Base-by-base conservation (phyloP, 2,329 filamentous ascomycete species). In the Epichloe typhina region DNA sequence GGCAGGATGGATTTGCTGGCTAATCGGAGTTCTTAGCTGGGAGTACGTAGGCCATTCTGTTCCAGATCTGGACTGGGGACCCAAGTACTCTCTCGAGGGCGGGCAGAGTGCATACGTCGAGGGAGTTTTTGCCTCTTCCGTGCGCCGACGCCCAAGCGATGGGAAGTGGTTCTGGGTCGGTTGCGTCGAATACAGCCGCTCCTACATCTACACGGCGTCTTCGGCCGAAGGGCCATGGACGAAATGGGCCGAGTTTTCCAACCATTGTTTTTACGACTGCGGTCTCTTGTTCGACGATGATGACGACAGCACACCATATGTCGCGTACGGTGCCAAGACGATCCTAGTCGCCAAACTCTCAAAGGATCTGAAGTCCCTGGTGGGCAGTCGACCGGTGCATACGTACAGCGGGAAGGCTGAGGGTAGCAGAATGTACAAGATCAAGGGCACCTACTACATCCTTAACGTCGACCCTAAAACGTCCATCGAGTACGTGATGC, bases 391-490 rank as follows among this genome's bases (percentile, higher is more conserved):
- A 19, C 17, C 17, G 5, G 44, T 37, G 44, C 6, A 46, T 12
- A 46, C 44, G 7, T 23, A 46, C 15, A 11, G 37, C 5, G 44
- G 44, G 4, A 21, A 9, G 12, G 33, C 44, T 0, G 44, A 46
- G 44, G 44, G 44, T 19, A 46, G 44, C 19, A 15, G 35, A 19
- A 46, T 46, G 44, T 46, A 46, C 35, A 46, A 37, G 35, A 46
- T 46, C 44, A 38, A 46, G 26, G 44, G 33, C 19, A 46, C 35
- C n/a, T 46, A 46, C 44, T 46, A 38, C 44, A 46, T 46, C 15
- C 44, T 46, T 1, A 46, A 46, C 13, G 8, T 26, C 35, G 44
- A 46, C 17, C 44, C 44, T 1, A 7, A 2, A 6, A 46, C 8
- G 7, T 23, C 11, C 4, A 2, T 37, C 7, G 12, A 46, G 35